Percentiles rank a stretch among this genome's conserved stretches.
phyloP scores from a whole-genome alignment of 2,329 filamentous ascomycete species.

The Aaosphaeria arxii region DNA sequence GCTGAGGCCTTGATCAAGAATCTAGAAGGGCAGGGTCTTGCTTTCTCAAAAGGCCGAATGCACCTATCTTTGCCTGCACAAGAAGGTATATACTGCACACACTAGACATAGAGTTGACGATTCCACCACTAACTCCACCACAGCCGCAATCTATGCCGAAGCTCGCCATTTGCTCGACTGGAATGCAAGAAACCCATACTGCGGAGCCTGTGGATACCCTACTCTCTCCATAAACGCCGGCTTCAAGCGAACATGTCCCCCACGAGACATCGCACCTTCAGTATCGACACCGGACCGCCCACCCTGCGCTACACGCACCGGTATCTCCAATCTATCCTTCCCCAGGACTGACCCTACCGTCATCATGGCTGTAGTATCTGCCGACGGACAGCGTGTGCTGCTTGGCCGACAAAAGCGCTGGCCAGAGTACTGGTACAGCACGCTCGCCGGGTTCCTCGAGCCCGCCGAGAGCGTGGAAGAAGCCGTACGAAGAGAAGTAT shows the following conservation, averaged over 20 bases:
- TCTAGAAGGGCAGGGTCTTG: conserved; percentile 59
- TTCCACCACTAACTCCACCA: neutral
- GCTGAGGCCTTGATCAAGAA: conserved; percentile 59
- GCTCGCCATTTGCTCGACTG: conserved; percentile 87
- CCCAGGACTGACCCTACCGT: conserved; percentile 91
- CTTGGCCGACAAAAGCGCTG: conserved; percentile 83
- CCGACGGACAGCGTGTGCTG: conserved; percentile 72
- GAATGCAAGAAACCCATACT: conserved; percentile 91
- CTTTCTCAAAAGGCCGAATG: conserved; percentile 66
- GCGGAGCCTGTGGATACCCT: conserved; percentile 79
- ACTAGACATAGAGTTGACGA: too few relatives aligned
- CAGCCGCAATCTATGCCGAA: conserved; percentile 88
- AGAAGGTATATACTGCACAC: conserved; percentile 50
- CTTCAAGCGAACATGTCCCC: conserved; percentile 76
- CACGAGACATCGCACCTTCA: conserved; percentile 59
- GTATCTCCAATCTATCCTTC: conserved; percentile 87
- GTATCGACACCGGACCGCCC: conserved; percentile 52
- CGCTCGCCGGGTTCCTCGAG: conserved; percentile 61
- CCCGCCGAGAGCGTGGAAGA: conserved; percentile 52
- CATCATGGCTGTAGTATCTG: conserved; percentile 87
- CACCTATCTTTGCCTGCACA: conserved; percentile 59
- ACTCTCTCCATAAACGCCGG: conserved; percentile 78
- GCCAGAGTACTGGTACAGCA: conserved; percentile 83
- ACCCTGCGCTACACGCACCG: conserved; percentile 76
- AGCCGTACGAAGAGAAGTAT: conserved; percentile 50